Evolutionary conservation across 148 eudicot genomes (phyloP).

Genomic region (Camellia japonica): DNA sequence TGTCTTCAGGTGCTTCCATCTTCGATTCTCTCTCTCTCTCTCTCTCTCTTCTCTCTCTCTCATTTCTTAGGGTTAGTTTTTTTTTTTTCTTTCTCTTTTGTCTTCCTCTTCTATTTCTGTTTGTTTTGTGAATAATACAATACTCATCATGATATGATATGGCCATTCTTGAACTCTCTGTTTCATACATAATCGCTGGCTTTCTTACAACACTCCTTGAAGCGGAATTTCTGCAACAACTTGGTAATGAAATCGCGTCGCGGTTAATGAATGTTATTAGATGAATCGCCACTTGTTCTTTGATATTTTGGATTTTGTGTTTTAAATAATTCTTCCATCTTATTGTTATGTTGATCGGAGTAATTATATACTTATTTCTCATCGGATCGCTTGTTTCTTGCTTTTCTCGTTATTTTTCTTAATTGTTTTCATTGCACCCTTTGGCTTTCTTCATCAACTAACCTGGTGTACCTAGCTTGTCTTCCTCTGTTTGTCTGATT

Average conservation of each 20-base stretch:
- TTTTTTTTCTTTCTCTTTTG: too few species aligned
- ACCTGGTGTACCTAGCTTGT: background rate
- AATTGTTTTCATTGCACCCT: background rate
- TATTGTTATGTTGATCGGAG: background rate
- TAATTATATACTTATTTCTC: background rate
- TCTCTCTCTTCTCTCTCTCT: background rate
- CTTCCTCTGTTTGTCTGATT: background rate
- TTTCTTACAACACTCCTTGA: background rate
- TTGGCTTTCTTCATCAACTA: background rate
- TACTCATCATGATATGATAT: background rate
- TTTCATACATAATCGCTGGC: background rate
- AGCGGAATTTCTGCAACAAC: background rate
- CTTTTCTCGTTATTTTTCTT: background rate
- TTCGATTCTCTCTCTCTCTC: background rate
- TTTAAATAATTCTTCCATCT: constrained; percentile 2
- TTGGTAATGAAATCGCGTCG: background rate
- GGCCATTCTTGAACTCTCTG: background rate
- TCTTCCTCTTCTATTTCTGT: background rate
- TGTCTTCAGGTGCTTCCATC: constrained; percentile 73
- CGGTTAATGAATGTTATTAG: background rate
- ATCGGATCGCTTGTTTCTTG: background rate
- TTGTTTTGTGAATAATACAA: background rate
- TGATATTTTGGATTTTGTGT: background rate
- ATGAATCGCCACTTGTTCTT: background rate
- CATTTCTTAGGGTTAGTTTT: background rate